Evolutionary conservation across 2,329 filamentous ascomycete species (phyloP).

Genomic region (Zalaria sp.): DNA sequence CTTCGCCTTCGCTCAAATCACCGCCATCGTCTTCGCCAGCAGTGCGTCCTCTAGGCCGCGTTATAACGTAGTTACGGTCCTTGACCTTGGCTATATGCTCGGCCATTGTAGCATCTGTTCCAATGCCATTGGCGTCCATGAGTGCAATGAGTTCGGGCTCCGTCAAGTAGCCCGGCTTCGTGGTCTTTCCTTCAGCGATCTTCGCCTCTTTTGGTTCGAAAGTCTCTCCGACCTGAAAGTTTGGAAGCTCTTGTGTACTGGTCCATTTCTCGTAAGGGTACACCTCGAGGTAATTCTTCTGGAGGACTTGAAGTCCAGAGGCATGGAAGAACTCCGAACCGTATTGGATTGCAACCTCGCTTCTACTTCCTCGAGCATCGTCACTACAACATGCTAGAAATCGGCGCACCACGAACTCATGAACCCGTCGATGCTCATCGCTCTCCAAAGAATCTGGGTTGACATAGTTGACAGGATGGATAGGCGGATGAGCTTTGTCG

Average conservation of each 20-base stretch:
- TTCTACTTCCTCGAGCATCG: conserved; percentile 76
- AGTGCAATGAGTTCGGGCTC: conserved; percentile 90
- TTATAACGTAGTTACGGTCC: conserved; percentile 70
- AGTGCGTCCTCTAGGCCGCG: conserved; percentile 34
- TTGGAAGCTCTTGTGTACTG: conserved; percentile 67
- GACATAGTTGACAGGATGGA: conserved; percentile 86
- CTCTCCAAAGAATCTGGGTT: conserved; percentile 44
- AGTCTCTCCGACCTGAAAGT: conserved; percentile 62
- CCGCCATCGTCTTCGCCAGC: conserved; percentile 18
- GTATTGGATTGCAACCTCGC: conserved; percentile 72
- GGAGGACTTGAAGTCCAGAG: conserved; percentile 70
- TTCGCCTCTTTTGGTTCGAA: conserved; percentile 83
- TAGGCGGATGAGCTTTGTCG: conserved; percentile 93
- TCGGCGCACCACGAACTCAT: conserved; percentile 82
- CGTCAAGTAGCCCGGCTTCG: conserved; percentile 71
- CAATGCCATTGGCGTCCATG: conserved; percentile 98
- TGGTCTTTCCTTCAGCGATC: conserved; percentile 84
- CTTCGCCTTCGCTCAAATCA: conserved; percentile 24
- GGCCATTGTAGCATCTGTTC: conserved; percentile 97
- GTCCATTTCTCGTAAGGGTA: conserved; percentile 97
- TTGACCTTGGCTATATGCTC: conserved; percentile 97
- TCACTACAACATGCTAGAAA: conserved; percentile 95
- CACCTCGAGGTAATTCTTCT: conserved; percentile 87
- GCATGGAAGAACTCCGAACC: conserved; percentile 72
- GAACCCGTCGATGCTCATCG: conserved; percentile 60